Evolutionary conservation across 2,329 filamentous ascomycete genomes (phyloP).

Genomic region (Sordariomycetes sp.): DNA sequence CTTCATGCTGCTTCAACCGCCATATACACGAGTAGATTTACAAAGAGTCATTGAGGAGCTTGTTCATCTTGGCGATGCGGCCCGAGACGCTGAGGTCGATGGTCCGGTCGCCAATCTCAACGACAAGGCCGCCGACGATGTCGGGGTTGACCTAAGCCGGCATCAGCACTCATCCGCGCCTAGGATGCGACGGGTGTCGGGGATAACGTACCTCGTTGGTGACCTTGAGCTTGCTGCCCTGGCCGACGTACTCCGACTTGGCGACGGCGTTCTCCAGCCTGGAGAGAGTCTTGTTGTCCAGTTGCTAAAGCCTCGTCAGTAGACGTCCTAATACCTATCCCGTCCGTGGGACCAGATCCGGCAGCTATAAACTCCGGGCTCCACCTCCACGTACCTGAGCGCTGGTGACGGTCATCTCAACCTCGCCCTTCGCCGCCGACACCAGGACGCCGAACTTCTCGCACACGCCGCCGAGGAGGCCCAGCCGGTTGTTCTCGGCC

Average conservation of each 20-base stretch:
- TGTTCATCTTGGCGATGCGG: conserved; percentile 98
- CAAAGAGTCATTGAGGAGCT: conserved; percentile 91
- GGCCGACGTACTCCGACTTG: conserved; percentile 80
- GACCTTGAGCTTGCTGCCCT: conserved; percentile 97
- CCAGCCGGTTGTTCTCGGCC: conserved; percentile 92
- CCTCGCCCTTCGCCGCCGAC: conserved; percentile 80
- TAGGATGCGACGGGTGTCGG: neutral
- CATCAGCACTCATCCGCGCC: neutral
- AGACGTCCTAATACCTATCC: neutral
- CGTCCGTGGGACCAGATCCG: neutral
- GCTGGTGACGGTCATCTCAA: conserved; percentile 85
- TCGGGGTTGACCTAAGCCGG: conserved; percentile 72
- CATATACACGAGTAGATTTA: conserved; percentile 43
- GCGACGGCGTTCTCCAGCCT: conserved; percentile 79
- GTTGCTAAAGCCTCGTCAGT: conserved; percentile 41
- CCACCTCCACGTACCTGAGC: conserved; percentile 56
- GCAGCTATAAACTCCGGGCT: neutral
- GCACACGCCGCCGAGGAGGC: conserved; percentile 68
- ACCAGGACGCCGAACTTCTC: conserved; percentile 84
- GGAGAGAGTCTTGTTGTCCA: conserved; percentile 77
- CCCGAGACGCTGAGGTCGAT: conserved; percentile 94
- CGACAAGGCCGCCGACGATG: conserved; percentile 84
- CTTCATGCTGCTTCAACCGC: neutral
- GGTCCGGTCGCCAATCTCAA: conserved; percentile 95
- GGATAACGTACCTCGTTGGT: conserved; percentile 59